Evolutionary conservation across 2,329 filamentous ascomycete genomes (phyloP), one percentile per base, ranked within the genome.

Genomic region (Aspergillus ustus): DNA sequence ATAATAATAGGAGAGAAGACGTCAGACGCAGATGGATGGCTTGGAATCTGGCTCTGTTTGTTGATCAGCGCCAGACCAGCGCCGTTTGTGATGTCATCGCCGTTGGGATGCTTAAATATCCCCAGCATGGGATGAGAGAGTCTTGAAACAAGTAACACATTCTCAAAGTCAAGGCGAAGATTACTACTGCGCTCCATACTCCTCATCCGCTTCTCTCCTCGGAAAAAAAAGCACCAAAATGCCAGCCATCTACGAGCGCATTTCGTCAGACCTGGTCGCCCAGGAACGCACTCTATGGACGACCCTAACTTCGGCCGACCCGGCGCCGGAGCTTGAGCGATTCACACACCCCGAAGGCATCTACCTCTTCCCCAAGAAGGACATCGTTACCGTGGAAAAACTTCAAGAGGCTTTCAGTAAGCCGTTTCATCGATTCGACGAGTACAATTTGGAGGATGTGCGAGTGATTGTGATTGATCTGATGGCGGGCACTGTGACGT

Each of bases 231-330:
- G 15, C 9, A 40, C 15, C 19, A 64, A 63, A 55, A 77, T 77
- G 75, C 69, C 74, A 31, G 63, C 70, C 37, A 77, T 77, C 50
- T 72, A 77, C 70, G 73, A 77, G 22, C 73, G 74, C 15, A 77
- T 77, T 63, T 71, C 72, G 45, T 65, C 76, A 15, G 74, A 77
- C 52, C 67, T 77, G 52, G 64, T 74, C 53, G 63, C 67, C 60
- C 74, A 75, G 57, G 74, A 77, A 60, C 74, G 70, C n/a, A 69
- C 70, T 0, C 70, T 77, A 7, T 77, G 75, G 75, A 76, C 74
- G 6, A 73, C 75, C 1, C 64, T 77, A 17, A 77, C 75, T 8
- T 77, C 73, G 0, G 75, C 75, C 15, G 72, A 76, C 50, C 75
- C 75, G 0, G 73, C 66, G 6, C 70, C 74, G 2, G 73, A 74